Conservation (phyloP, 768 basidiomycete genomes). For the Serendipita sp. region DNA sequence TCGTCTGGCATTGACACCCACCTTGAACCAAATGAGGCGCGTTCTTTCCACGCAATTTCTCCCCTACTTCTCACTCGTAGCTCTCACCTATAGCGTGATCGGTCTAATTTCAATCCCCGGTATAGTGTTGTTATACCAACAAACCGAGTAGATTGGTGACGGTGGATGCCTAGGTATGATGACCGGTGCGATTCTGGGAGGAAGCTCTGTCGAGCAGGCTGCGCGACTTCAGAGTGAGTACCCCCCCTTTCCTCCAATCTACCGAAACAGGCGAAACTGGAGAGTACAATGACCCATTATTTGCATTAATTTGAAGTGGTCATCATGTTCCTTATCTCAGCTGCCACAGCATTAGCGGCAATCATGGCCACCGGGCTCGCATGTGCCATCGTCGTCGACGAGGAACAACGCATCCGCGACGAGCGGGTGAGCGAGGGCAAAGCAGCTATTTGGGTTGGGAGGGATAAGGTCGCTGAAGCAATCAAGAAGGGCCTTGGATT, state of each 20-base stretch:
- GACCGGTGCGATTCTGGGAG: slow-evolving; percentile 82
- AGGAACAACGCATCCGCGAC: slow-evolving; percentile 42
- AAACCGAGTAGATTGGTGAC: not conserved
- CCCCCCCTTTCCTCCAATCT: not conserved
- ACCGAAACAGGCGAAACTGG: not conserved
- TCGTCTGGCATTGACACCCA: slow-evolving; percentile 62
- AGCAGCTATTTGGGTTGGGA: slow-evolving; percentile 22
- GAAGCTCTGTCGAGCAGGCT: slow-evolving; percentile 69
- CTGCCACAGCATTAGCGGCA: slow-evolving; percentile 54
- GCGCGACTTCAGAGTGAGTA: slow-evolving; percentile 54
- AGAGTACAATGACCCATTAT: not conserved
- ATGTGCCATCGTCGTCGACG: slow-evolving; percentile 49
- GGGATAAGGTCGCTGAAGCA: not conserved
- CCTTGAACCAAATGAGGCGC: slow-evolving; percentile 75
- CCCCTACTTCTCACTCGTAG: not conserved
- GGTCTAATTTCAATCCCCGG: slow-evolving; percentile 24
- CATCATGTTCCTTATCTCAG: slow-evolving; percentile 86
- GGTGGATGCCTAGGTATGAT: slow-evolving; percentile 46
- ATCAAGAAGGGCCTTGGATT: not conserved
- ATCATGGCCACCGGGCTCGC: slow-evolving; percentile 47
- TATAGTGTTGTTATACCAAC: slow-evolving; percentile 4
- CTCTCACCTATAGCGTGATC: slow-evolving; percentile 16
- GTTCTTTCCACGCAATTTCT: slow-evolving; percentile 6
- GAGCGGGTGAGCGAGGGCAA: slow-evolving; percentile 38
- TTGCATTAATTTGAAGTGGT: slow-evolving; percentile 33